These are phyloP conservation scores for Kwoniella sp. DNA, from an alignment of 768 basidiomycete genomes.

Conservation along the genomic window DNA sequence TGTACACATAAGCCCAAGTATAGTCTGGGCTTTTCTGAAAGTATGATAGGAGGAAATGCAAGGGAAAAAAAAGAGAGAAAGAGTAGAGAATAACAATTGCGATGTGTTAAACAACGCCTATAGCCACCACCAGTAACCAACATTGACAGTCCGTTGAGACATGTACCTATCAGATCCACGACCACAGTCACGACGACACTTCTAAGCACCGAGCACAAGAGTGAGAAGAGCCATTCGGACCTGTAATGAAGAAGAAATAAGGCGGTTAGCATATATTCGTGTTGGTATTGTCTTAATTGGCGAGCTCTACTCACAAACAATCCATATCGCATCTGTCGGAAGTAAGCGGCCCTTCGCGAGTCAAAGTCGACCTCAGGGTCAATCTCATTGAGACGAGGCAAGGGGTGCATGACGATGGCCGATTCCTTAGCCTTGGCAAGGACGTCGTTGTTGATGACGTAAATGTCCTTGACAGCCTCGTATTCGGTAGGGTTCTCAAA, in stretches of 20 bases:
- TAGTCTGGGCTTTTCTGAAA: too few species aligned
- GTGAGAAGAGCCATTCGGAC: constrained; percentile 72
- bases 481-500: constrained; percentile 81
- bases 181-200: too few species aligned
- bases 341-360: constrained; percentile 88
- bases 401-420: constrained; percentile 99
- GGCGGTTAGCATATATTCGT: not conserved
- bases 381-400: constrained; percentile 95
- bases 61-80: constrained; percentile 3
- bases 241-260: not conserved
- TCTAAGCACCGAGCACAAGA: constrained; percentile 62
- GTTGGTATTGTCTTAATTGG: too few species aligned
- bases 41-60: not conserved
- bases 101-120: not conserved
- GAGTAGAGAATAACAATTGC: not conserved
- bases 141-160: not conserved
- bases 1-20: not conserved
- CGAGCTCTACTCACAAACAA: constrained; percentile 83
- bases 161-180: not conserved
- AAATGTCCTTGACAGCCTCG: constrained; percentile 86
- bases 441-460: constrained; percentile 90
- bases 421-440: constrained; percentile 90
- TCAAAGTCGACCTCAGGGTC: constrained; percentile 98
- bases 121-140: not conserved
- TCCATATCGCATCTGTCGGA: constrained; percentile 98